Conservation (phyloP, 2,329 filamentous ascomycete genomes). For the Penicillium sp. region DNA sequence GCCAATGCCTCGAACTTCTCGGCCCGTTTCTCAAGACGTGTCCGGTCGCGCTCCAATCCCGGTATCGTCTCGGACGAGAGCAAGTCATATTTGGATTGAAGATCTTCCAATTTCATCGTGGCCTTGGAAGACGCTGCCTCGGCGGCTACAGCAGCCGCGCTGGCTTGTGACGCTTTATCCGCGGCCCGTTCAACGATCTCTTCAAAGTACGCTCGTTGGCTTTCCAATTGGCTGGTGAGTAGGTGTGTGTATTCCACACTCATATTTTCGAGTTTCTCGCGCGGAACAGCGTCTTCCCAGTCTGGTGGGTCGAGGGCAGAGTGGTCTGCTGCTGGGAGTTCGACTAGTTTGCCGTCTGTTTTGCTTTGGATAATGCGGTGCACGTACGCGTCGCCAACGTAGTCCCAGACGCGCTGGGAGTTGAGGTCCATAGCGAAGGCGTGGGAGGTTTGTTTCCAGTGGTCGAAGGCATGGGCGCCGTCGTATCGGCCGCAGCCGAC, state of each 20-base stretch:
- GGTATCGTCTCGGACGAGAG: constrained; percentile 64
- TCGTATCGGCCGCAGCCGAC: constrained; percentile 95
- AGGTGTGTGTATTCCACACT: constrained; percentile 94
- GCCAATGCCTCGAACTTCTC: constrained; percentile 76
- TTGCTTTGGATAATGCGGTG: constrained; percentile 94
- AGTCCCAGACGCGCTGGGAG: constrained; percentile 97
- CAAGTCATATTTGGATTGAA: constrained; percentile 60
- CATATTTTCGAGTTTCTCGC: constrained; percentile 74
- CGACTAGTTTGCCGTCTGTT: constrained; percentile 87
- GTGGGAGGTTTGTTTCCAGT: constrained; percentile 88
- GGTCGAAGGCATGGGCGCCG: constrained; percentile 86
- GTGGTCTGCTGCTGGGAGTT: constrained; percentile 69
- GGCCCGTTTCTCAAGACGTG: constrained; percentile 69
- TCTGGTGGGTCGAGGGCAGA: constrained; percentile 48
- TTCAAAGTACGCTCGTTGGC: constrained; percentile 91
- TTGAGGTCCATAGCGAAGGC: constrained; percentile 91
- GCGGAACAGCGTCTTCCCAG: constrained; percentile 51
- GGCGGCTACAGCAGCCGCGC: constrained; percentile 55
- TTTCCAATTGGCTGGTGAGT: constrained; percentile 88
- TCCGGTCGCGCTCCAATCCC: constrained; percentile 72
- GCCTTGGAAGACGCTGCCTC: constrained; percentile 70
- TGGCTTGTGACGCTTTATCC: constrained; percentile 81
- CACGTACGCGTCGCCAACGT: constrained; percentile 92
- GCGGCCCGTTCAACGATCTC: constrained; percentile 86
- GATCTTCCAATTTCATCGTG: constrained; percentile 55